Evolutionary conservation across 1,284 basidiomycete genomes (phyloP).

Genomic region (Boletellus dicymbophilus): DNA sequence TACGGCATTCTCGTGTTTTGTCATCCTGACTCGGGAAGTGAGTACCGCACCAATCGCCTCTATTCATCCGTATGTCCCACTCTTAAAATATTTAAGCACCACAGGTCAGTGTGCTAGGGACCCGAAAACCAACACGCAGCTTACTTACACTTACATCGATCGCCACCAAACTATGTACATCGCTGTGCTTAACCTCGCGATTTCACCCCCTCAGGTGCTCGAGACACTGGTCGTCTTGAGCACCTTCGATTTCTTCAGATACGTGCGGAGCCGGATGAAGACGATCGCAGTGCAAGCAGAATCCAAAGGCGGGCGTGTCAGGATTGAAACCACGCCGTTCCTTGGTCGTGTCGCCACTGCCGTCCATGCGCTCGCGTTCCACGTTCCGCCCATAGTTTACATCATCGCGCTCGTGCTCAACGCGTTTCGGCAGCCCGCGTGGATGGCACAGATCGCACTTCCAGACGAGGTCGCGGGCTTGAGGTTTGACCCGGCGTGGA

Average conservation of each 20-base stretch:
- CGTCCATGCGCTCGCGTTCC: conserved; percentile 13
- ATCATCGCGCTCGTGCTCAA: conserved; percentile 18
- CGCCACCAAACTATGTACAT: too few species aligned
- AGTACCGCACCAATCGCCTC: too few species aligned
- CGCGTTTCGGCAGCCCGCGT: conserved; percentile 25
- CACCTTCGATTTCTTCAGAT: conserved; percentile 1
- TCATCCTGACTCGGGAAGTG: too few species aligned
- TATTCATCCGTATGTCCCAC: too few species aligned
- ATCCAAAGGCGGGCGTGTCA: conserved; percentile 22
- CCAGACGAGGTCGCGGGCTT: conserved; percentile 2
- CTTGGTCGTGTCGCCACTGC: conserved; percentile 17
- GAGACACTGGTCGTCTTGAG: conserved; percentile 24
- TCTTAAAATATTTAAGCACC: too few species aligned
- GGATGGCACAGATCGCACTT: conserved; percentile 21
- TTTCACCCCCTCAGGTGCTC: conserved; percentile 10
- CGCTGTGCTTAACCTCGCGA: too few species aligned
- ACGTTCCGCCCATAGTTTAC: conserved; percentile 17
- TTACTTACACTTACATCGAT: too few species aligned
- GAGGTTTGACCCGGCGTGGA: neutral
- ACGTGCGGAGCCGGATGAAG: neutral
- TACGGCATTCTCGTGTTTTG: too few species aligned
- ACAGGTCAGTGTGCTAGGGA: too few species aligned
- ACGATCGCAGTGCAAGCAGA: conserved; percentile 2
- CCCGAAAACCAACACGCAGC: too few species aligned
- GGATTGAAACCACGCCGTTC: conserved; percentile 5